Conservation (phyloP, 2,329 filamentous ascomycete species). For the Pyrenophora seminiperda region DNA sequence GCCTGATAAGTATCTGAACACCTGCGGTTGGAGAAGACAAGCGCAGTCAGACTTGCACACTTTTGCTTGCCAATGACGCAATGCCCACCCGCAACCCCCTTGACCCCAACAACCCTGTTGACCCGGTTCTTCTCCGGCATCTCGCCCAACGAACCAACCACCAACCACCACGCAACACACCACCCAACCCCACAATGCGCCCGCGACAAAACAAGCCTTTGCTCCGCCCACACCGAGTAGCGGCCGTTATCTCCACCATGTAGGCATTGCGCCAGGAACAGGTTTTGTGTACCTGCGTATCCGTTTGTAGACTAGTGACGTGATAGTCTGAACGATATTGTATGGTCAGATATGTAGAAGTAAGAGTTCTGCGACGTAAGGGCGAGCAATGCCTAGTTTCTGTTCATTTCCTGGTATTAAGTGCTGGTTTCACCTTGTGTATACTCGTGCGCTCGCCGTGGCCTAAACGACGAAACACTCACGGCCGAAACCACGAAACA, state of each 20-base stretch:
- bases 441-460: no score
- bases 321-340: neutral
- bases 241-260: neutral
- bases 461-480: neutral
- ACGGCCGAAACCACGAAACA: neutral
- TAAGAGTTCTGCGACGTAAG: neutral
- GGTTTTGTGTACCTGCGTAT: conserved; percentile 6
- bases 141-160: neutral
- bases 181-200: neutral
- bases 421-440: neutral
- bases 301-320: conserved; percentile 2
- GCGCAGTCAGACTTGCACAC: no score
- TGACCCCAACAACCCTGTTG: no score
- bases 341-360: neutral
- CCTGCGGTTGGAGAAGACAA: no score
- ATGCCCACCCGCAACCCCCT: neutral
- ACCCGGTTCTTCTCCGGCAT: neutral
- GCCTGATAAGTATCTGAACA: no score
- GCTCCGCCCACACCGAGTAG: neutral
- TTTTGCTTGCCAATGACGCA: conserved; percentile 2
- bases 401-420: neutral
- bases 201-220: conserved; percentile 1
- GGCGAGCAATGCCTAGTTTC: neutral
- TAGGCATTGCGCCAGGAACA: conserved; percentile 2
- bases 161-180: neutral